Evolutionary conservation across 2,329 filamentous ascomycete species (phyloP).

Genomic region (Aspergillus costaricaensis): DNA sequence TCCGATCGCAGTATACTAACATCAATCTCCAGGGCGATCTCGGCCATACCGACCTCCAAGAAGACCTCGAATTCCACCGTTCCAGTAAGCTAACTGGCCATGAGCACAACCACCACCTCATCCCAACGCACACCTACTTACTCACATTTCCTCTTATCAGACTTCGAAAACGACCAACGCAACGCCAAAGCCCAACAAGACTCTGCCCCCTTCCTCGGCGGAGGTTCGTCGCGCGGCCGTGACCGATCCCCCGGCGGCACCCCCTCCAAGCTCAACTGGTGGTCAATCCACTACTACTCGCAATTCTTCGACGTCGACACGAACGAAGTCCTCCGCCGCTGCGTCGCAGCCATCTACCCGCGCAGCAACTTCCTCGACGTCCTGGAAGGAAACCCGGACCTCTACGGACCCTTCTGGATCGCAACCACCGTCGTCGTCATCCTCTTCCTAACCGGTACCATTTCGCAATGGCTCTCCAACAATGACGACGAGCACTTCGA

Average conservation of each 20-base stretch:
- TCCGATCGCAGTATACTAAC: conserved; percentile 15
- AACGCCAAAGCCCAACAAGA: conserved; percentile 52
- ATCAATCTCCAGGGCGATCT: conserved; percentile 73
- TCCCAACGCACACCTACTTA: not conserved
- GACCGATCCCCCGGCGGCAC: conserved; percentile 44
- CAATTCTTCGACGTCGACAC: conserved; percentile 99
- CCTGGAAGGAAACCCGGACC: conserved; percentile 90
- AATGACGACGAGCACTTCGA: conserved; percentile 71
- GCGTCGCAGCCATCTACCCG: conserved; percentile 85
- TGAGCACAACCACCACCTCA: not conserved
- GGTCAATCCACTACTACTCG: conserved; percentile 89
- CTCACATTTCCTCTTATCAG: conserved; percentile 37
- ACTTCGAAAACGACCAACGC: conserved; percentile 67
- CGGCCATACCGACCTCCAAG: conserved; percentile 95
- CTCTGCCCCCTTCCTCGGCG: conserved; percentile 52
- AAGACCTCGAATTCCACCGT: conserved; percentile 98
- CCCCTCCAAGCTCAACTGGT: conserved; percentile 82
- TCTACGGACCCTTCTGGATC: conserved; percentile 99
- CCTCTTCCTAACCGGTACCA: conserved; percentile 90
- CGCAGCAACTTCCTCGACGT: conserved; percentile 95
- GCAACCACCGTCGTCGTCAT: conserved; percentile 96
- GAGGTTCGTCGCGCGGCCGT: conserved; percentile 42
- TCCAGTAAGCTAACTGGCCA: conserved; percentile 58
- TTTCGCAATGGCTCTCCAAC: conserved; percentile 81
- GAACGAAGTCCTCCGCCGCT: conserved; percentile 80